These are phyloP conservation scores for Colletotrichum karsti DNA, from an alignment of 2,329 filamentous ascomycete genomes.

Conservation along the genomic window DNA sequence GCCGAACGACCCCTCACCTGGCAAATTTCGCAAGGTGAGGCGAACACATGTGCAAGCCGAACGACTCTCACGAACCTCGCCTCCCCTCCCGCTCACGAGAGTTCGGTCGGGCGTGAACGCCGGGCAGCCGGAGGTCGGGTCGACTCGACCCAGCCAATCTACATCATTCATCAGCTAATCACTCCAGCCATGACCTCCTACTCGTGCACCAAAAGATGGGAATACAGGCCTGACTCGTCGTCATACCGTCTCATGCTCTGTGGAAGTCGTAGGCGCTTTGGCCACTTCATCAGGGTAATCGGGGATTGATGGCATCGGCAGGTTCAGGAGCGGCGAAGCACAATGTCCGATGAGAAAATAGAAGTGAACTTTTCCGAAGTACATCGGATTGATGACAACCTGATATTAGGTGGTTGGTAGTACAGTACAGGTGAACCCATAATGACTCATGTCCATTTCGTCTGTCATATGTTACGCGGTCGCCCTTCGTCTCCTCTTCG, in stretches of 20 bases:
- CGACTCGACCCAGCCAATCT: background rate
- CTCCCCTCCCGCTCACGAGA: background rate
- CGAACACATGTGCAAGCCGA: constrained; percentile 4
- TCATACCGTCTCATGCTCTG: background rate
- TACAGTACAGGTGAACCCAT: background rate
- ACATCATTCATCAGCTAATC: background rate
- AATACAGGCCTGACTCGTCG: background rate
- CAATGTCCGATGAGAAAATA: background rate
- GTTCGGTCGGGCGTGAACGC: background rate
- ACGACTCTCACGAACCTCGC: background rate
- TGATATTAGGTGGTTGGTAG: background rate
- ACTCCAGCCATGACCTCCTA: background rate
- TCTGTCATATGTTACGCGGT: background rate
- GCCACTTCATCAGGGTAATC: background rate
- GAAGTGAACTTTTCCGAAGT: background rate
- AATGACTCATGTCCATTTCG: background rate
- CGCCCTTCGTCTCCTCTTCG: background rate
- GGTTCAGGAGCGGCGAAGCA: background rate
- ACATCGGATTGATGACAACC: background rate
- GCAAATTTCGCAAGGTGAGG: background rate
- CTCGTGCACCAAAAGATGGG: background rate
- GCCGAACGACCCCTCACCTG: background rate
- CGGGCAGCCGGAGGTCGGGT: background rate
- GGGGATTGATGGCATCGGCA: background rate
- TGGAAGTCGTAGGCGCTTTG: background rate